These are phyloP conservation scores for Fusarium tupiense DNA, from an alignment of 2,329 filamentous ascomycete species.

Conservation along the genomic window DNA sequence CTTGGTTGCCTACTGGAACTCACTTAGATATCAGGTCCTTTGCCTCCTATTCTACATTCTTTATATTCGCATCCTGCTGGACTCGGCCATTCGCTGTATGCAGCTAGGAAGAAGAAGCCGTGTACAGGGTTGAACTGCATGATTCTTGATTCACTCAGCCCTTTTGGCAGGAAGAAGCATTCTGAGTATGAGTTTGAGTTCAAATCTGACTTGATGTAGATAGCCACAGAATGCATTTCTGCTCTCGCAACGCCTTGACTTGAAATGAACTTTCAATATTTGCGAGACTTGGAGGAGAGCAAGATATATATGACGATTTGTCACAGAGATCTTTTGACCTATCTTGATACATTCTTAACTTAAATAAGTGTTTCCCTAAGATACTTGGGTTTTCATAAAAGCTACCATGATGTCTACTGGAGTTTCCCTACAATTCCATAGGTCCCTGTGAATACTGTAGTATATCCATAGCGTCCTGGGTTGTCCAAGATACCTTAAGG, in stretches of 20 bases:
- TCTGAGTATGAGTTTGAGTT: background rate
- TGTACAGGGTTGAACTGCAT: background rate
- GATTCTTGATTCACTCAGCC: background rate
- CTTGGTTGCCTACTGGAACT: background rate
- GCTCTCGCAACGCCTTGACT: fast-evolving
- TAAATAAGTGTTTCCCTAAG: fast-evolving
- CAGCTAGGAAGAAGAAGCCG: background rate
- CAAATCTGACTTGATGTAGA: fast-evolving
- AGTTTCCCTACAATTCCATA: no score
- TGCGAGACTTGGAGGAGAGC: fast-evolving
- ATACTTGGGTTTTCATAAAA: background rate
- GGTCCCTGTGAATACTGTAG: background rate
- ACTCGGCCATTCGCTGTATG: background rate
- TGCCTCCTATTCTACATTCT: background rate
- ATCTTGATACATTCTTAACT: background rate
- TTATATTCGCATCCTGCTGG: background rate
- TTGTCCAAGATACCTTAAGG: no score
- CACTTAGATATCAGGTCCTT: background rate
- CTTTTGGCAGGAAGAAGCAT: background rate
- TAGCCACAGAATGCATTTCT: fast-evolving
- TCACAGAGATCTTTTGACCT: fast-evolving
- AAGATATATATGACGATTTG: fast-evolving
- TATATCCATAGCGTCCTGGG: no score
- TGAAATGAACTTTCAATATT: fast-evolving
- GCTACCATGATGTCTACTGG: no score